Conservation (phyloP, 371 early-diverging fungal genomes). For the Thermomucor indicae-seudaticae region DNA sequence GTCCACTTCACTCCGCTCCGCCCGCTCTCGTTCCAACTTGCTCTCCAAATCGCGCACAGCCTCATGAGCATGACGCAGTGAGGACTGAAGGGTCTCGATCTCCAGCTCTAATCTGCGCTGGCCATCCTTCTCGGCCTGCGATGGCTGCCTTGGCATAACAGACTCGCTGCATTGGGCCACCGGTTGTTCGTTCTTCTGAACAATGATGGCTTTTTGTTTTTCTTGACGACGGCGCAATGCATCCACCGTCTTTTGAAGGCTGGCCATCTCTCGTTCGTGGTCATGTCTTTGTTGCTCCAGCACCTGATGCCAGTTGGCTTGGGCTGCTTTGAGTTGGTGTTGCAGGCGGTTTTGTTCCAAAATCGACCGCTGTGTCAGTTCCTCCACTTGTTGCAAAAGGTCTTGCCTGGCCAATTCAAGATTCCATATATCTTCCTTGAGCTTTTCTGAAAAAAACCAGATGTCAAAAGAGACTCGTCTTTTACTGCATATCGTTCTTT, state of each 20-base stretch:
- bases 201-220: neutral
- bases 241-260: constrained; percentile 11
- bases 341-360: constrained; percentile 2
- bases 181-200: neutral
- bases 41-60: constrained; percentile 4
- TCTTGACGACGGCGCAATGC: constrained; percentile 17
- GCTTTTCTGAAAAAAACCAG: constrained; percentile 12
- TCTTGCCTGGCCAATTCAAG: constrained; percentile 37
- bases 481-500: neutral
- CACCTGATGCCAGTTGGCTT: constrained; percentile 12
- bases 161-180: neutral
- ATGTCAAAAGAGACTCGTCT: neutral
- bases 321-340: constrained; percentile 10
- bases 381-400: constrained; percentile 35
- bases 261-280: constrained; percentile 15
- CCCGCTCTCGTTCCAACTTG: constrained; percentile 6
- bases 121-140: constrained; percentile 1
- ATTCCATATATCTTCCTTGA: constrained; percentile 37
- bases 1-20: constrained; percentile 7
- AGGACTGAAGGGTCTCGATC: constrained; percentile 2
- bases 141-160: neutral
- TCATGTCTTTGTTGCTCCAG: constrained; percentile 11
- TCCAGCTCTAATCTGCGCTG: constrained; percentile 3
- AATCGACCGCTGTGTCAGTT: constrained; percentile 39
- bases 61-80: constrained; percentile 7